Evolutionary conservation across 106 monocot genomes (phyloP).

Genomic region (Iris macrosiphon): DNA sequence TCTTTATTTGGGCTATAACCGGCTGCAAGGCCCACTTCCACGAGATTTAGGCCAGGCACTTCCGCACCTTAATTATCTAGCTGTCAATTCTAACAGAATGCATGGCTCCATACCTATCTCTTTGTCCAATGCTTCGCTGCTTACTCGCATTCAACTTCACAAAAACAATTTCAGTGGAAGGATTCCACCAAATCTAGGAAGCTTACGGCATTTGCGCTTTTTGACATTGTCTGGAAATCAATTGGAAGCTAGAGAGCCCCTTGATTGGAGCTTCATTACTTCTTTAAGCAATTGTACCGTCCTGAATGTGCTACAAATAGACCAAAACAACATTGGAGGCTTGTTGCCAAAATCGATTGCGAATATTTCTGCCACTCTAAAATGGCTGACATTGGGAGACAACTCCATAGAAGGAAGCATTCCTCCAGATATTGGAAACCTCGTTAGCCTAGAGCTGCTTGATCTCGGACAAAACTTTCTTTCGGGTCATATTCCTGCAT

Average conservation of each 20-base stretch:
- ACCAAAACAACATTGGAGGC: not conserved
- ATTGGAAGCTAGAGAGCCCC: not conserved
- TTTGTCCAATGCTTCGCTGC: not conserved
- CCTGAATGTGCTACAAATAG: not conserved
- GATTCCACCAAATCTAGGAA: conserved; percentile 6
- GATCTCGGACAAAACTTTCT: not conserved
- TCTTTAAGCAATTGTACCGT: conserved; percentile 14
- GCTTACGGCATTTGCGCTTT: not conserved
- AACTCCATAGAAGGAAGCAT: conserved; percentile 15
- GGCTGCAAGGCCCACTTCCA: conserved; percentile 3
- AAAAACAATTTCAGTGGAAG: conserved; percentile 1
- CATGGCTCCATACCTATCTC: not conserved
- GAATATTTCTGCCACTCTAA: not conserved
- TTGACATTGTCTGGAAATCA: not conserved
- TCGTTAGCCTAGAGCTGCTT: conserved; percentile 1
- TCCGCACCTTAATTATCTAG: not conserved
- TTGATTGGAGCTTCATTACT: conserved; percentile 15
- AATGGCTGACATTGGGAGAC: not conserved
- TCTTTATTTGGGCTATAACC: not conserved
- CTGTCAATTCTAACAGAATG: not conserved
- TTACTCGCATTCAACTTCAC: not conserved
- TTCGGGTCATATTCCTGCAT: conserved; percentile 6
- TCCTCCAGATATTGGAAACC: conserved; percentile 13
- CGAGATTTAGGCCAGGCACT: not conserved
- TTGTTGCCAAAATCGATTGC: conserved; percentile 4